Evolutionary conservation across 2,329 filamentous ascomycete species (phyloP), one percentile per base, ranked within the genome.

Genomic region (Phaeosphaeriaceae sp.): DNA sequence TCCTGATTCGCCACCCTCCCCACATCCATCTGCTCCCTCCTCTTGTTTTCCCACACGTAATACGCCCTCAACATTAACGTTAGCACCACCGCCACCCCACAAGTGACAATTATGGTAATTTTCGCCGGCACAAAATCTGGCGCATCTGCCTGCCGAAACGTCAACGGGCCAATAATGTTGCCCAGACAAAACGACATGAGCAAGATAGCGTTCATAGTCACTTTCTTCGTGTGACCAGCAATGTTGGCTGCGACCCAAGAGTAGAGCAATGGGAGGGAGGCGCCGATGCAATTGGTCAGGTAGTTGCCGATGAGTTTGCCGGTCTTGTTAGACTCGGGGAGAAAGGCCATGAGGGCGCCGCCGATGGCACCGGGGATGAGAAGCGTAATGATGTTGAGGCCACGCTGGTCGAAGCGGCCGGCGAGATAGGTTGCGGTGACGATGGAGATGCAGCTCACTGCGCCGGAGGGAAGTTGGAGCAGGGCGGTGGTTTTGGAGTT

Each of bases 201-300:
- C 7, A 78, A 59, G 0, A 76, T 72, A 7, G 66, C 72, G 25
- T 86, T 87, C n/a, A 86, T 86, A 24, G 88, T 83, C 47, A 88
- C 85, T 68, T 89, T 74, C 62, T 76, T 76, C 9, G 72, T 76
- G 42, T 76, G 70, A 1, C 73, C 73, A 7, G 72, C 72, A 3
- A 69, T 66, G 63, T 85, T 85, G 40, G 81, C 81, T 0, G 82
- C 83, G 44, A 81, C 80, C 57, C 84, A 78, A 0, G 73, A 71
- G 31, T 77, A 71, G 0, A 71, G 64, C 7, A 73, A 63, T 0
- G 75, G 70, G 13, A 77, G 59, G 1, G 69, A 63, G 0, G 76
- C 60, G 15, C 65, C 62, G 21, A 64, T 85, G 60, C 59, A 80
- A 69, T 19, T 83, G 80, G 61, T 84, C 80, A 11, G 84, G 80